A percentile compares a stretch with the other conserved stretches of the same genome.
These are phyloP conservation scores for Phylloporus sp. DNA, from an alignment of 1,284 basidiomycete species.

Conservation along the genomic window DNA sequence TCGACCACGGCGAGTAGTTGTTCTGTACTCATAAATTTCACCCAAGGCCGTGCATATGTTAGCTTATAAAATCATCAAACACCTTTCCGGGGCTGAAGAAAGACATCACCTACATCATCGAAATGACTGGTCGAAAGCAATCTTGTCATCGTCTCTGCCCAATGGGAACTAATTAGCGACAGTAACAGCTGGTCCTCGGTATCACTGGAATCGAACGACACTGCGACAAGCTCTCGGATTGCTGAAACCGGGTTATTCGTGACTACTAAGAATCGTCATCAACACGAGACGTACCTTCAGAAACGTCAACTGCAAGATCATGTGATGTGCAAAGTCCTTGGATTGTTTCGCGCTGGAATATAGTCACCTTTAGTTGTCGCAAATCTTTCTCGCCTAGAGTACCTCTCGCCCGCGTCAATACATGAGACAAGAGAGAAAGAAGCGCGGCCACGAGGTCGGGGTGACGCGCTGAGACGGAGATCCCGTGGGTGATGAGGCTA, in stretches of 20 bases:
- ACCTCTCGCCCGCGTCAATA: constrained; percentile 41
- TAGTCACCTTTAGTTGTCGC: constrained; percentile 48
- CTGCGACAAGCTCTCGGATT: constrained; percentile 38
- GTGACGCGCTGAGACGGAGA: constrained; percentile 33
- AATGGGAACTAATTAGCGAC: constrained; percentile 40
- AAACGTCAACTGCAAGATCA: constrained; percentile 28
- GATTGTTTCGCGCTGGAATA: constrained; percentile 43
- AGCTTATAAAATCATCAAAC: constrained; percentile 37
- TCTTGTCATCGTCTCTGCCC: constrained; percentile 34
- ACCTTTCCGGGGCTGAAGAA: no score
- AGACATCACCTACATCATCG: constrained; percentile 27
- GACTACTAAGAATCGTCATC: constrained; percentile 23
- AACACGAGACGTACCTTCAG: constrained; percentile 42
- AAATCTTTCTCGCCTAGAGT: constrained; percentile 40
- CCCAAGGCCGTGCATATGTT: constrained; percentile 51
- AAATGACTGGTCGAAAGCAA: constrained; percentile 22
- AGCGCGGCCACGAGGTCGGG: constrained; percentile 36
- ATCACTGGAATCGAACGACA: constrained; percentile 31
- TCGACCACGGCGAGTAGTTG: constrained; percentile 51
- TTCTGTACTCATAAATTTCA: constrained; percentile 50
- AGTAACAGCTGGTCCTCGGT: constrained; percentile 39
- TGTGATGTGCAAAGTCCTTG: constrained; percentile 44
- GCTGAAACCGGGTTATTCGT: constrained; percentile 36
- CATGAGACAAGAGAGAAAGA: constrained; percentile 45
- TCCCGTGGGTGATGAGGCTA: constrained; percentile 49